These are phyloP conservation scores for Fusarium begoniae DNA, from an alignment of 2,329 filamentous ascomycete species.

Conservation along the genomic window DNA sequence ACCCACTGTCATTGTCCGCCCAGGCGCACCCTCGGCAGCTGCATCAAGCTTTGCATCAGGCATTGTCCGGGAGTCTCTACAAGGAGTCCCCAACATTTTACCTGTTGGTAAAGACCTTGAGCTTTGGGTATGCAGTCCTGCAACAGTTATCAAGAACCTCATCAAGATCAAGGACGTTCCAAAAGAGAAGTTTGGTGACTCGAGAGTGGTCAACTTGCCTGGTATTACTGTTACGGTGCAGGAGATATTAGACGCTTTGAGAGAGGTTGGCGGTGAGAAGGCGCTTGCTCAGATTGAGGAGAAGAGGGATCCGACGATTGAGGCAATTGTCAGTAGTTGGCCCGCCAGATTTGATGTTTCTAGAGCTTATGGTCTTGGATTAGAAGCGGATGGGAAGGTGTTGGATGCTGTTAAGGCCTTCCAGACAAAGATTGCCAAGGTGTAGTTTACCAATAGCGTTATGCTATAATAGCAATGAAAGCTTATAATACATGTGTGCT, in stretches of 20 bases:
- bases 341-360: slow-evolving; percentile 59
- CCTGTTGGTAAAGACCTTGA: slow-evolving; percentile 57
- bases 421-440: background rate
- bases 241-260: slow-evolving; percentile 61
- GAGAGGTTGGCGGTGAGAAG: slow-evolving; percentile 57
- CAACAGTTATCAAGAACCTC: slow-evolving; percentile 59
- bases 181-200: slow-evolving; percentile 48
- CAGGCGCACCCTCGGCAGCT: slow-evolving; percentile 67
- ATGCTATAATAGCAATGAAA: too few relatives aligned
- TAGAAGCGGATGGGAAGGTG: slow-evolving; percentile 55
- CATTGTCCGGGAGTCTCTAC: slow-evolving; percentile 66
- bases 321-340: slow-evolving; percentile 63
- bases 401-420: slow-evolving; percentile 45
- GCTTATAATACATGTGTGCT: too few relatives aligned
- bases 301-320: slow-evolving; percentile 55
- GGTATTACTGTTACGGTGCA: slow-evolving; percentile 61
- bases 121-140: slow-evolving; percentile 63
- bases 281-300: slow-evolving; percentile 55
- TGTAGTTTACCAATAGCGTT: background rate
- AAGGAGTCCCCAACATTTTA: slow-evolving; percentile 56
- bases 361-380: slow-evolving; percentile 62
- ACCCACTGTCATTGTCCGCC: slow-evolving; percentile 68
- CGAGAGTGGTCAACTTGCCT: slow-evolving; percentile 59
- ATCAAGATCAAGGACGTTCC: slow-evolving; percentile 55
- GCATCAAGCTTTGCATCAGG: slow-evolving; percentile 69